Percentiles rank a stretch among this genome's conserved stretches.
phyloP scores from a whole-genome alignment of 176 grass and related monocot species.

The Rhipidocladum racemiflorum region DNA sequence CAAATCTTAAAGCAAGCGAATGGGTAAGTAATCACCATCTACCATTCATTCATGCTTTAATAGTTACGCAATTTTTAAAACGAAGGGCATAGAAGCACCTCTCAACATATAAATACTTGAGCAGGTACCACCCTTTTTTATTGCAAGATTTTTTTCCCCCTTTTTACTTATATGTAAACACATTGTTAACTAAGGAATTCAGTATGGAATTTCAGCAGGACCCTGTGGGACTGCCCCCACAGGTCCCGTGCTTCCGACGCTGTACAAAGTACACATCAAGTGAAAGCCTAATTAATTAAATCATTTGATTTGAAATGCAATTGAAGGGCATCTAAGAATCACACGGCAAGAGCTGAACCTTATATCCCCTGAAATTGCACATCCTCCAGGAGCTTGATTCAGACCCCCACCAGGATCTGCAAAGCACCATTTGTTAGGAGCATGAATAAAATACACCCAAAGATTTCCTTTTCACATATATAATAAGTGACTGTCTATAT shows the following conservation, averaged over 20 bases:
- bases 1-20: no score
- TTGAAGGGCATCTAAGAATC: not conserved
- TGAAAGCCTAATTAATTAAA: not conserved
- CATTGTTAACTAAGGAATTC: not conserved
- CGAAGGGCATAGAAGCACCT: no score
- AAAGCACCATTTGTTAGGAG: constrained; percentile 31
- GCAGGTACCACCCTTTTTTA: not conserved
- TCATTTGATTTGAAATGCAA: constrained; percentile 5
- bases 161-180: not conserved
- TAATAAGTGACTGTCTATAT: no score
- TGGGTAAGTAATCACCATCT: no score
- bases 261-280: not conserved
- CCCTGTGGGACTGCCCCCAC: not conserved
- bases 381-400: constrained; percentile 92
- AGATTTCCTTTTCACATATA: not conserved
- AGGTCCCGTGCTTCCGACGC: not conserved
- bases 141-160: not conserved
- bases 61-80: no score
- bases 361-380: constrained; percentile 94
- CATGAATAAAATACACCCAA: not conserved
- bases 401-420: constrained; percentile 90
- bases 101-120: not conserved
- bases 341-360: constrained; percentile 40
- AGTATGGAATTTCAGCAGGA: not conserved
- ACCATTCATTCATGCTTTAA: no score